A percentile compares a stretch with the other conserved stretches of the same genome.
These are phyloP conservation scores for Colletotrichum lini DNA, from an alignment of 2,329 filamentous ascomycete species.

Conservation along the genomic window DNA sequence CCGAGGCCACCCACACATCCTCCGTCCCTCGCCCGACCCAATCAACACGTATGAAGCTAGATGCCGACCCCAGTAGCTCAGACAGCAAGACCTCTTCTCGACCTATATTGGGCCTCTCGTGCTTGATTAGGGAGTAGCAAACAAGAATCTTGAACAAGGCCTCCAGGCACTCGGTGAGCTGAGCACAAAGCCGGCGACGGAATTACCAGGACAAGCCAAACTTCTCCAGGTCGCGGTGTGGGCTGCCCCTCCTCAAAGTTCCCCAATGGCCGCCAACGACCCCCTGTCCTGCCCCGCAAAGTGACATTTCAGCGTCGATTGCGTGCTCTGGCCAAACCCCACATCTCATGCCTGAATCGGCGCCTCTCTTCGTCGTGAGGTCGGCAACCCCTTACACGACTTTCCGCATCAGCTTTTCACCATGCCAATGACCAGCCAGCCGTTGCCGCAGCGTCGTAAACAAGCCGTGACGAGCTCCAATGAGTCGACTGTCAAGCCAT, in stretches of 20 bases:
- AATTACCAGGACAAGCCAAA: neutral
- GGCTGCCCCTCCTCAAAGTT: neutral
- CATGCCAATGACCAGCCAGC: neutral
- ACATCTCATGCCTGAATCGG: conserved; percentile 48
- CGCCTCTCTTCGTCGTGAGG: conserved; percentile 8
- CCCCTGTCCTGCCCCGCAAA: conserved; percentile 39
- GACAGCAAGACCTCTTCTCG: neutral
- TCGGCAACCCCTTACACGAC: neutral
- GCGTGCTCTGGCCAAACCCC: conserved; percentile 52
- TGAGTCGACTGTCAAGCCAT: conserved; percentile 1
- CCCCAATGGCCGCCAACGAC: neutral
- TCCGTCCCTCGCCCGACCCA: neutral
- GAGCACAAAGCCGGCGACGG: neutral
- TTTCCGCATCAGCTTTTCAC: conserved; percentile 1
- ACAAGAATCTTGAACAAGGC: neutral
- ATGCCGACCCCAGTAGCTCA: too few relatives aligned
- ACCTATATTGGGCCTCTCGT: neutral
- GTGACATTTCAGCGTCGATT: conserved; percentile 48
- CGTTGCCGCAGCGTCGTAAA: neutral
- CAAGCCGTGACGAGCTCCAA: neutral
- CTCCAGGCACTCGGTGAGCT: conserved; percentile 1
- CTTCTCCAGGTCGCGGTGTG: conserved; percentile 4
- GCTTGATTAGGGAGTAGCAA: neutral
- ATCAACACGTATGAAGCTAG: neutral
- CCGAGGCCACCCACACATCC: neutral